These are phyloP conservation scores for Aspergillus thermomutatus DNA, from an alignment of 2,329 filamentous ascomycete species.

Conservation along the genomic window DNA sequence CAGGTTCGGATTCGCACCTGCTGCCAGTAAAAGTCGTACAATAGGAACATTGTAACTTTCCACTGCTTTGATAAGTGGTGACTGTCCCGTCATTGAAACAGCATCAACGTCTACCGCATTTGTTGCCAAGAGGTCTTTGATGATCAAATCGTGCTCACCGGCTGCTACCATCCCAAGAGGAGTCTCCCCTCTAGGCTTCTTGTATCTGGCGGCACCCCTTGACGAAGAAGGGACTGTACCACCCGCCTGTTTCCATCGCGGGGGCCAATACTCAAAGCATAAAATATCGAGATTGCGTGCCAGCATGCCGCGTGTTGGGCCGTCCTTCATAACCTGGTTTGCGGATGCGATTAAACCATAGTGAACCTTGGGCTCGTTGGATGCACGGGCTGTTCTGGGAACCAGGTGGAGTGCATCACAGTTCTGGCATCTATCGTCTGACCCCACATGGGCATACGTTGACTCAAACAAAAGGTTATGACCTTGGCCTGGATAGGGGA, in stretches of 20 bases:
- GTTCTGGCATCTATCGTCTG: neutral
- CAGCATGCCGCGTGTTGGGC: neutral
- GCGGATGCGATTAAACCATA: constrained; percentile 19
- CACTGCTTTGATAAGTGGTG: no score
- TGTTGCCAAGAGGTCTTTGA: no score
- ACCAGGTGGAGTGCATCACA: neutral
- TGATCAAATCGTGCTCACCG: no score
- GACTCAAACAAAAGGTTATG: neutral
- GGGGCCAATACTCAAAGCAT: neutral
- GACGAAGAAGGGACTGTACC: neutral
- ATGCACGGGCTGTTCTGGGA: neutral
- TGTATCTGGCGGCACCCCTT: neutral
- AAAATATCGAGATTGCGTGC: neutral
- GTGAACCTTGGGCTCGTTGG: constrained; percentile 6
- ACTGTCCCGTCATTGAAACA: no score
- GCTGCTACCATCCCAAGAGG: neutral
- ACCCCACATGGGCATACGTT: neutral
- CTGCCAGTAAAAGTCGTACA: no score
- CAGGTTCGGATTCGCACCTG: no score
- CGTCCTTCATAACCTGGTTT: constrained; percentile 13
- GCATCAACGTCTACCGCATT: no score
- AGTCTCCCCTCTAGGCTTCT: neutral
- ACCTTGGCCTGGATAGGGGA: neutral
- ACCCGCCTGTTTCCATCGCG: neutral
- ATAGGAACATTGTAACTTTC: no score